These are phyloP conservation scores for Talaromyces verruculosus DNA, from an alignment of 2,329 filamentous ascomycete genomes.

Conservation along the genomic window DNA sequence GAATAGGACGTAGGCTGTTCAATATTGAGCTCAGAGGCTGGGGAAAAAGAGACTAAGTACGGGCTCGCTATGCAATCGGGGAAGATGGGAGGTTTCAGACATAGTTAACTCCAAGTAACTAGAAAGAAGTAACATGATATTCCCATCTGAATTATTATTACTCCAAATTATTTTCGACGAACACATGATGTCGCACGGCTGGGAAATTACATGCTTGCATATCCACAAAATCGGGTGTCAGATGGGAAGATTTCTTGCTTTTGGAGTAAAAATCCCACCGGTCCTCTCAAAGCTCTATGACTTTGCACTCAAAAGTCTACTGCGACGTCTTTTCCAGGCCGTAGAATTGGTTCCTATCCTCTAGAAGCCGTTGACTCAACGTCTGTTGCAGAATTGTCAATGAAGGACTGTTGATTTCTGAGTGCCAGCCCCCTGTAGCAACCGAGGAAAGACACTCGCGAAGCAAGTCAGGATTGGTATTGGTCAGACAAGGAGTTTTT, in stretches of 20 bases:
- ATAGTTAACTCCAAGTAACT: too few relatives aligned
- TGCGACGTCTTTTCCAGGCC: not conserved
- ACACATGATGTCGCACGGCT: not conserved
- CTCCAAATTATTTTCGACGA: not conserved
- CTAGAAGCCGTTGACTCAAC: not conserved
- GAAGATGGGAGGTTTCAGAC: too few relatives aligned
- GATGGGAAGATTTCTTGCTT: not conserved
- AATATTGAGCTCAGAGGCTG: not conserved
- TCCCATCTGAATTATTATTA: too few relatives aligned
- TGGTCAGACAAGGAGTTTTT: not conserved
- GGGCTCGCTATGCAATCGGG: too few relatives aligned
- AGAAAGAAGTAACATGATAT: too few relatives aligned
- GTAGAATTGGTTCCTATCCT: not conserved
- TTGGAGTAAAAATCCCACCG: not conserved
- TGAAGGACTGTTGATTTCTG: not conserved
- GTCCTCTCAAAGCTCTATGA: not conserved
- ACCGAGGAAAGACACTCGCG: slow-evolving; percentile 11
- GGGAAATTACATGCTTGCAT: not conserved
- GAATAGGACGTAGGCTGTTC: not conserved
- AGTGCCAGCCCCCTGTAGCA: not conserved
- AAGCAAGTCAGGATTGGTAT: not conserved
- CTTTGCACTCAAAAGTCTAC: not conserved
- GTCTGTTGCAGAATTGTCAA: not conserved
- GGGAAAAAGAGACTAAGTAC: too few relatives aligned
- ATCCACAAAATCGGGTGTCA: not conserved